Conservation (phyloP, 805 yeast genomes). For the Saccharomyces mikatae region DNA sequence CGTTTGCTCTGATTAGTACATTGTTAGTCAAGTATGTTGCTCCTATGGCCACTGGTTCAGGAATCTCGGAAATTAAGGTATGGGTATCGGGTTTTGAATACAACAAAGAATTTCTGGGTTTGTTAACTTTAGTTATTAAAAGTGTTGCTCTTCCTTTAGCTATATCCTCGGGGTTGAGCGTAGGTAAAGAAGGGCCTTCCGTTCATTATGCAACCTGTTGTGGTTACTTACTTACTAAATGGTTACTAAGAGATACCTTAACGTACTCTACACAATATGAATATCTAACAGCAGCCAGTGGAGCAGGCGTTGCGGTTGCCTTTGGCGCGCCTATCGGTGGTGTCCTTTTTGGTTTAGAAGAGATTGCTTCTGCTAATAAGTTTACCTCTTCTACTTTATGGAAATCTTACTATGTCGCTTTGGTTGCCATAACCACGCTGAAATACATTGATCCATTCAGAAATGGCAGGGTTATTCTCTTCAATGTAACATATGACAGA, state of each 20-base stretch:
- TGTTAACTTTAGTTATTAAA: slow-evolving; percentile 66
- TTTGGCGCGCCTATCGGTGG: slow-evolving; percentile 97
- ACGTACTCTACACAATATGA: slow-evolving; percentile 30
- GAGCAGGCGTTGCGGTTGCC: slow-evolving; percentile 98
- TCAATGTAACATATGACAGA: slow-evolving; percentile 80
- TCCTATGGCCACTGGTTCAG: slow-evolving; percentile 94
- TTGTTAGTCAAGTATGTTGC: slow-evolving; percentile 61
- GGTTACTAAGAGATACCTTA: slow-evolving; percentile 35
- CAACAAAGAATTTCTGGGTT: slow-evolving; percentile 66
- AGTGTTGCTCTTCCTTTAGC: slow-evolving; percentile 79
- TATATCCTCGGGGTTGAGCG: slow-evolving; percentile 85
- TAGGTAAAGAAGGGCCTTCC: slow-evolving; percentile 97
- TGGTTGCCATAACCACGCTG: slow-evolving; percentile 76
- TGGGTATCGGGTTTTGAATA: slow-evolving; percentile 80
- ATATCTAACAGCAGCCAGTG: slow-evolving; percentile 75
- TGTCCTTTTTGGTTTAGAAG: slow-evolving; percentile 87
- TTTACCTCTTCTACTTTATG: slow-evolving; percentile 75
- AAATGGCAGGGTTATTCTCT: slow-evolving; percentile 88
- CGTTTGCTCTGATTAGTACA: slow-evolving; percentile 60
- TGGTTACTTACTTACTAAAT: slow-evolving; percentile 68
- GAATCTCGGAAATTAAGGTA: slow-evolving; percentile 93
- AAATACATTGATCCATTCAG: slow-evolving; percentile 84
- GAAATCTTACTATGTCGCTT: slow-evolving; percentile 85
- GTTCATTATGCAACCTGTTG: slow-evolving; percentile 97
- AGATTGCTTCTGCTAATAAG: slow-evolving; percentile 57